Evolutionary conservation across 768 basidiomycete species (phyloP), one percentile per base, ranked within the genome.

Genomic region (Leccinum disarticulatum): DNA sequence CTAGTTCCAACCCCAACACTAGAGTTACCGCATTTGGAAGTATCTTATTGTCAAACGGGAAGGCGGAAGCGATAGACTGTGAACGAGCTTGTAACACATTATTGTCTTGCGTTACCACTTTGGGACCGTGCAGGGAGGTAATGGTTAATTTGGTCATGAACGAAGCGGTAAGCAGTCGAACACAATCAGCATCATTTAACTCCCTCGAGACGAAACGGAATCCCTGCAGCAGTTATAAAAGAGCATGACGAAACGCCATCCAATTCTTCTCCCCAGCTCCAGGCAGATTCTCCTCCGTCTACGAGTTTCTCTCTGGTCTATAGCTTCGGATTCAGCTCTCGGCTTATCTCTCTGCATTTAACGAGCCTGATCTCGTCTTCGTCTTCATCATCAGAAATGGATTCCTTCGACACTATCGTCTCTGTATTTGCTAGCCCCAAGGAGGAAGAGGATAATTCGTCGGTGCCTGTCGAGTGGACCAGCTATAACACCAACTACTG

Each of bases 101-200:
- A 70, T 70, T 70, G 69, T 70, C 35, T 47, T 41, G 59, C 11
- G 17, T 43, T 61, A 4, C 65, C 52, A 11, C n/a, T 54, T 64
- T 30, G 15, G 49, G 61, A 43, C 43, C 3, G 30, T 17, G 13
- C 50, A 11, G 43, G n/a, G 17, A 27, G 8, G 56, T 50, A 27
- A 19, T 49, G 13, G 25, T 25, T 15, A 48, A 48, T 48, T 27
- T 27, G 22, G 48, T 49, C 48, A 36, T 57, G 48, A 52, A 9
- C 43, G 43, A 46, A 46, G 41, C 8, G 43, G 19, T 19, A 19
- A 33, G 33, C 33, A 33, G 43, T 46, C 43, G 5, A 46, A 46
- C 43, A n/a, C 38, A 46, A 46, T 46, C 4, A 19, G n/a, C 9
- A 9, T 46, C 43, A 46, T 46, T 46, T 19, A 46, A 46, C 43